phyloP scores from a whole-genome alignment of 139 green algal species.

The Chlorella vulgaris region DNA sequence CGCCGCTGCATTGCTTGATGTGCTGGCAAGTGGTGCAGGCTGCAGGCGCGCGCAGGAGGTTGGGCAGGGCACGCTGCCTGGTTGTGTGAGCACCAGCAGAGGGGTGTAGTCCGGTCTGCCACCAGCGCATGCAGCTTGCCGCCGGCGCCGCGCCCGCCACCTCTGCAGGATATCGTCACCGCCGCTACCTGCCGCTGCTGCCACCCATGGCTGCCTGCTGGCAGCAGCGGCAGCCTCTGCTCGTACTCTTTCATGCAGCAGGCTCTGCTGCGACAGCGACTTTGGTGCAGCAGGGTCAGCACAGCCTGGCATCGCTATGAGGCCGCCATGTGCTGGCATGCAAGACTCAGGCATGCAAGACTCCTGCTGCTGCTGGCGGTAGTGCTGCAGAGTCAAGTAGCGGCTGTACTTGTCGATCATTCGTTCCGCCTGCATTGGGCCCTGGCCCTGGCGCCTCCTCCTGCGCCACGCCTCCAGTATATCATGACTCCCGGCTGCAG shows the following conservation, averaged over 20 bases:
- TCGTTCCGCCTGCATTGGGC: not conserved
- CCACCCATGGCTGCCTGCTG: not conserved
- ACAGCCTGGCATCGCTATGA: not conserved
- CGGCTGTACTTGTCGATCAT: conserved; percentile 7
- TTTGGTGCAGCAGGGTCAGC: not conserved
- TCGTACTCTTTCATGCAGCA: not conserved
- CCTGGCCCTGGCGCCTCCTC: not conserved
- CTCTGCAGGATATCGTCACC: conserved; percentile 18
- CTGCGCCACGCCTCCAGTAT: conserved; percentile 23
- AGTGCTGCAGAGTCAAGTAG: conserved; percentile 18
- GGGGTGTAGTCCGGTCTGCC: not conserved
- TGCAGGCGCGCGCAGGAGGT: not conserved
- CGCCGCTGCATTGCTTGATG: no score
- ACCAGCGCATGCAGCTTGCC: not conserved
- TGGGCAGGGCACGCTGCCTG: not conserved
- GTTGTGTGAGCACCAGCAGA: not conserved
- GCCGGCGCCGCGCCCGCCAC: conserved; percentile 16
- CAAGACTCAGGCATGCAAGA: not conserved
- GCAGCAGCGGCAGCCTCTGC: no score
- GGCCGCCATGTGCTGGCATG: not conserved
- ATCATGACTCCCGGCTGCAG: not conserved
- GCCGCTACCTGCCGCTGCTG: not conserved
- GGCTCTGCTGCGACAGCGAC: not conserved
- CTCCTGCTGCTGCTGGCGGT: not conserved
- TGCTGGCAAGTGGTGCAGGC: no score